These are phyloP conservation scores for Phycomyces blakesleeanus DNA, from an alignment of 192 early-diverging fungal species.

Conservation along the genomic window DNA sequence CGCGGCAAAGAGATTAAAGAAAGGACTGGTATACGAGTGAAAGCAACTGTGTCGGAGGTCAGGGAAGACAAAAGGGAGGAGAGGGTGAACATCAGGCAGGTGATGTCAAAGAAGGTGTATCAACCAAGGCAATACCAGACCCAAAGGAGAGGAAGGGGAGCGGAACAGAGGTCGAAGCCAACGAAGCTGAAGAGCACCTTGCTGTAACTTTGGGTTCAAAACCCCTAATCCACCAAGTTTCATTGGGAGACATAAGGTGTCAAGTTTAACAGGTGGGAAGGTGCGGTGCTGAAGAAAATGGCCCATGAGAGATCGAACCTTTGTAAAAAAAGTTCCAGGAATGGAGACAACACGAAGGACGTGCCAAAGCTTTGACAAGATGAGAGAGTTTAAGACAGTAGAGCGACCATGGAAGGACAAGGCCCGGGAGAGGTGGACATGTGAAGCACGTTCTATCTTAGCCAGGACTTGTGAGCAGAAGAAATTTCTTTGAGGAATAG, in stretches of 20 bases:
- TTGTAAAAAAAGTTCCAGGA: not conserved
- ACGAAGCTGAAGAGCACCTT: not conserved
- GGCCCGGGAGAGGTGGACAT: not conserved
- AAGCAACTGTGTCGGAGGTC: not conserved
- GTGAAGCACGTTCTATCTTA: not conserved
- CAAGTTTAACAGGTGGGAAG: not conserved
- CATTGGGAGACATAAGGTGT: not conserved
- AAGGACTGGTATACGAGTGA: not conserved
- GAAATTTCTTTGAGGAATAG: not conserved
- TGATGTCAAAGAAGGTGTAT: not conserved
- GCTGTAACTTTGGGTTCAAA: not conserved
- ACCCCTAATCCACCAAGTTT: not conserved
- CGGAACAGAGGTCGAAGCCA: not conserved
- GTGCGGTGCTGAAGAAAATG: conserved; percentile 2
- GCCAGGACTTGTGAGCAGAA: not conserved
- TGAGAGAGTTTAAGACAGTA: conserved; percentile 6
- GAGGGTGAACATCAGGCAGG: not conserved
- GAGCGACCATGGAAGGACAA: conserved; percentile 10
- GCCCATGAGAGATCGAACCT: not conserved
- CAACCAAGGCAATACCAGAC: not conserved
- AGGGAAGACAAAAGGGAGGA: not conserved
- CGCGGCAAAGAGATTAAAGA: not conserved
- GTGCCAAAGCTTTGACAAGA: conserved; percentile 21
- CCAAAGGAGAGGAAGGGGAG: not conserved
- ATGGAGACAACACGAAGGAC: conserved; percentile 1